phyloP scores from a whole-genome alignment of 2,329 filamentous ascomycete genomes.

The Aureobasidium sp. region DNA sequence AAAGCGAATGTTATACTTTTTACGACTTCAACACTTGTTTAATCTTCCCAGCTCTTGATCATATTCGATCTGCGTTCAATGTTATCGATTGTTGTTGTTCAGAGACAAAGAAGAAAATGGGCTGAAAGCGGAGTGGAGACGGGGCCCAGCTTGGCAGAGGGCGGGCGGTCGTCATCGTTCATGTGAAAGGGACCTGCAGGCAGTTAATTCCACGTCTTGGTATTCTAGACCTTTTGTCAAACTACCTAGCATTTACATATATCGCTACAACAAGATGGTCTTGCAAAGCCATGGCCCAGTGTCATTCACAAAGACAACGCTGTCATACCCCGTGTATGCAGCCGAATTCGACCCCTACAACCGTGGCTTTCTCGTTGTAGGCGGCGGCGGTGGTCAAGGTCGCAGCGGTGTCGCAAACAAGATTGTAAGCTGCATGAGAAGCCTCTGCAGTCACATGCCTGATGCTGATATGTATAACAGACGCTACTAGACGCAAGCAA shows the following conservation, averaged over 20 bases:
- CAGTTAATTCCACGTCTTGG: not conserved
- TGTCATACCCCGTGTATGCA: conserved; percentile 78
- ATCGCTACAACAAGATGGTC: conserved; percentile 3
- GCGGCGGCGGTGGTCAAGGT: conserved; percentile 77
- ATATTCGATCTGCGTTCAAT: not conserved
- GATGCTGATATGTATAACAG: conserved; percentile 30
- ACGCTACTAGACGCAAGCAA: conserved; percentile 65
- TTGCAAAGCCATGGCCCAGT: conserved; percentile 17
- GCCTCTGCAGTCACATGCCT: not conserved
- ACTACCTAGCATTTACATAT: not conserved
- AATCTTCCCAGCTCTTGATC: not conserved
- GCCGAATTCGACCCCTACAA: conserved; percentile 83
- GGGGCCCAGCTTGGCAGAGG: not conserved
- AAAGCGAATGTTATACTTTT: conserved; percentile 10
- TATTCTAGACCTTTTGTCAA: not conserved
- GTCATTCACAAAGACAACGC: conserved; percentile 51
- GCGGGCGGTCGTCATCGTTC: not conserved
- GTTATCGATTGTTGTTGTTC: not conserved
- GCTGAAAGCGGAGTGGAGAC: not conserved
- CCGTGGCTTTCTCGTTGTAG: conserved; percentile 67
- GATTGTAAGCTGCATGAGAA: conserved; percentile 51
- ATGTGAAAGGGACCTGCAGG: not conserved
- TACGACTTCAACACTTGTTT: not conserved
- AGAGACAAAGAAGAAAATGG: not conserved
- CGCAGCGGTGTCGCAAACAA: conserved; percentile 79